These are phyloP conservation scores for Cryphonectria carpinicola DNA, from an alignment of 2,329 filamentous ascomycete species.

Conservation along the genomic window DNA sequence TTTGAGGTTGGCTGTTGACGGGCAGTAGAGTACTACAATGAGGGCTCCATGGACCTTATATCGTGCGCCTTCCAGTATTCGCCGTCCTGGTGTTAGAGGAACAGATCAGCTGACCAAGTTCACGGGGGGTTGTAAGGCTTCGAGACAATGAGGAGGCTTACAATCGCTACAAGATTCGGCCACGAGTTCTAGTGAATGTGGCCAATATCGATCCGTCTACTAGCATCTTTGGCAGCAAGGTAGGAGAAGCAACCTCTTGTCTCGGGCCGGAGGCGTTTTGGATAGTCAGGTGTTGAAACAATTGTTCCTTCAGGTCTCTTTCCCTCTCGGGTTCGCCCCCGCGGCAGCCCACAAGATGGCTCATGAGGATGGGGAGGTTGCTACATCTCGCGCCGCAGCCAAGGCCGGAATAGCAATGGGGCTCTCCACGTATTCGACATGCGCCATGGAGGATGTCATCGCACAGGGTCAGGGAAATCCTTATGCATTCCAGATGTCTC, in stretches of 20 bases:
- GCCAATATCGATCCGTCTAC: slow-evolving; percentile 44
- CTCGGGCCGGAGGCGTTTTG: no score
- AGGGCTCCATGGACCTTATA: slow-evolving; percentile 58
- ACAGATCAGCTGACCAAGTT: not conserved
- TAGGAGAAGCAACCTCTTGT: slow-evolving; percentile 28
- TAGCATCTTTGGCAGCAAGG: slow-evolving; percentile 47
- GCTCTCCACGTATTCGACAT: slow-evolving; percentile 51
- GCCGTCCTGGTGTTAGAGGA: no score
- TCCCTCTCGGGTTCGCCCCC: slow-evolving; percentile 59
- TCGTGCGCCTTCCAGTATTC: slow-evolving; percentile 38
- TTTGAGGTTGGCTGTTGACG: not conserved
- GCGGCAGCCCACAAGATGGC: slow-evolving; percentile 57
- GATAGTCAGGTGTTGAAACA: no score
- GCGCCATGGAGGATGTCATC: slow-evolving; percentile 50
- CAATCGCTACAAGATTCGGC: slow-evolving; percentile 52
- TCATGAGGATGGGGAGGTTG: slow-evolving; percentile 56
- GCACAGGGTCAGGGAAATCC: slow-evolving; percentile 44
- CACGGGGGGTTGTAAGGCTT: slow-evolving; percentile 36
- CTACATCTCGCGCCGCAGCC: slow-evolving; percentile 51
- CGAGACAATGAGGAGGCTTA: slow-evolving; percentile 58
- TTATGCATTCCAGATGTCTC: slow-evolving; percentile 59
- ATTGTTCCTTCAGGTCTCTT: slow-evolving; percentile 29
- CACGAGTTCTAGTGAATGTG: slow-evolving; percentile 49
- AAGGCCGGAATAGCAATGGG: slow-evolving; percentile 49
- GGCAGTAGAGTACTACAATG: slow-evolving; percentile 56